Conservation (phyloP, 2,329 filamentous ascomycete species). For the Atkinsonella texensis region DNA sequence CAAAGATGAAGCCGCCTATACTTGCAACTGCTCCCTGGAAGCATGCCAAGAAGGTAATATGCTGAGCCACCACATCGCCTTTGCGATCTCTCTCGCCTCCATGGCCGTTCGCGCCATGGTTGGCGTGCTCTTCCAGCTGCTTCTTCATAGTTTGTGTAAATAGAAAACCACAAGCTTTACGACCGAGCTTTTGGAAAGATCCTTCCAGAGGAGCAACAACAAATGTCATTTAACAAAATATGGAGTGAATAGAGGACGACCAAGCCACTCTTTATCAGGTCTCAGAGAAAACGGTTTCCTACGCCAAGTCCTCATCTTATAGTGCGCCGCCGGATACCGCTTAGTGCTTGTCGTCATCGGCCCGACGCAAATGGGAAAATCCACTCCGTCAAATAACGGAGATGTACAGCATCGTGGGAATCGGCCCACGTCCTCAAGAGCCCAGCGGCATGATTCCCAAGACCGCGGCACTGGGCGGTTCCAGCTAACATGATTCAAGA, state of each 20-base stretch:
- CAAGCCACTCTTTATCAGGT: background rate
- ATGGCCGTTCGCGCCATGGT: background rate
- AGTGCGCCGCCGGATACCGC: background rate
- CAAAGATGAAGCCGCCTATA: constrained; percentile 46
- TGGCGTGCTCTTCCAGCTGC: background rate
- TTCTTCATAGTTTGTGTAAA: background rate
- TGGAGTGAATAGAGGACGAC: background rate
- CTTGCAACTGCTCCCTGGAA: constrained; percentile 39
- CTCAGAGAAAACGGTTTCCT: constrained; percentile 1
- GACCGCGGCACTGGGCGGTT: background rate
- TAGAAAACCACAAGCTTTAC: background rate
- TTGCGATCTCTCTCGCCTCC: background rate
- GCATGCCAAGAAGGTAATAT: constrained; percentile 30
- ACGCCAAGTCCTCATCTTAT: background rate
- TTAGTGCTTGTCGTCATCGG: background rate
- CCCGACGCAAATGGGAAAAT: constrained; percentile 2
- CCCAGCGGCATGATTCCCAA: background rate
- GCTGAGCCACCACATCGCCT: constrained; percentile 1
- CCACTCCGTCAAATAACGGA: background rate
- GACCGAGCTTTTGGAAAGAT: background rate
- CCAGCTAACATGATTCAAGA: background rate
- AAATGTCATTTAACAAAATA: background rate
- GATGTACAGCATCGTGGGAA: background rate
- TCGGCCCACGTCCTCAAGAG: constrained; percentile 3
- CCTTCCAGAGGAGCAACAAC: background rate